phyloP scores from a whole-genome alignment of 257 asterid genomes.

The Voacanga thouarsii region DNA sequence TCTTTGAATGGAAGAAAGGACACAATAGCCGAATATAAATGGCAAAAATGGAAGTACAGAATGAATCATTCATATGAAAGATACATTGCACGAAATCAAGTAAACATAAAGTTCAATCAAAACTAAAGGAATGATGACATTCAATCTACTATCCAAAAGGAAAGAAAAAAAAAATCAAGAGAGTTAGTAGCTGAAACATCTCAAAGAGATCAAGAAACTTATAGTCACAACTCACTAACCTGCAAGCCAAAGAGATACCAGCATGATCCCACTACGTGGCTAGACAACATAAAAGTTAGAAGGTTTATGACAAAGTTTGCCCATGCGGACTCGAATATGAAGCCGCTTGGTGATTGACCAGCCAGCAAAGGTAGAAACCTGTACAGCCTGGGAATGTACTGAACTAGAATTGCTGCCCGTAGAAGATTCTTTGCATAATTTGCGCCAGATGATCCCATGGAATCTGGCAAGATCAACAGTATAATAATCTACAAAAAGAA shows the following conservation, averaged over 20 bases:
- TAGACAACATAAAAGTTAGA: slow-evolving; percentile 58
- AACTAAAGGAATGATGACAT: background rate
- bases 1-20: background rate
- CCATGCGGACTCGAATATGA: slow-evolving; percentile 85
- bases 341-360: slow-evolving; percentile 76
- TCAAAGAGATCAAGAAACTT: slow-evolving; percentile 3
- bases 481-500: slow-evolving; percentile 52
- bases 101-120: background rate
- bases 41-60: background rate
- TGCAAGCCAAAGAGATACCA: slow-evolving; percentile 90
- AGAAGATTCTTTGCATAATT: slow-evolving; percentile 59
- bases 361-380: slow-evolving; percentile 71
- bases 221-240: slow-evolving; percentile 32
- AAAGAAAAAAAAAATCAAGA: background rate
- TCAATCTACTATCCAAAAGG: background rate
- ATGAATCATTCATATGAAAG: background rate
- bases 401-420: slow-evolving; percentile 58
- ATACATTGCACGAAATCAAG: background rate
- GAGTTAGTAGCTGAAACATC: background rate
- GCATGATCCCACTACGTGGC: slow-evolving; percentile 87
- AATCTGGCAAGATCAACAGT: slow-evolving; percentile 46
- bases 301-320: slow-evolving; percentile 72
- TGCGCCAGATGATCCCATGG: slow-evolving; percentile 56
- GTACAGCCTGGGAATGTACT: slow-evolving; percentile 68
- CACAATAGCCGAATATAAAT: background rate